Conservation (phyloP, 2,329 filamentous ascomycete genomes). For the Penicillium sp. region DNA sequence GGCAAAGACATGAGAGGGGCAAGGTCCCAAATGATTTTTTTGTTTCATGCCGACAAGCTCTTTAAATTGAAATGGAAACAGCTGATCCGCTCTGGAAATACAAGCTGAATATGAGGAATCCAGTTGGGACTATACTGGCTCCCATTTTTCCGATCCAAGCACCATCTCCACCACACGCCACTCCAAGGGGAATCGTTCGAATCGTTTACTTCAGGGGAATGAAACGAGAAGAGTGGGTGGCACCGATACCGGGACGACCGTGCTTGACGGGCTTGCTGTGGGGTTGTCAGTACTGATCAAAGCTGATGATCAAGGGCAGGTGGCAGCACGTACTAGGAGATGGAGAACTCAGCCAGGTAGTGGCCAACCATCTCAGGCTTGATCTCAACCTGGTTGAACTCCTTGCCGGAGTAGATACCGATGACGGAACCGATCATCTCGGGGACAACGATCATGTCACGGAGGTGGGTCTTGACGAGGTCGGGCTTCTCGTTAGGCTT, state of each 20-base stretch:
- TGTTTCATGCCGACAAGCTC: conserved; percentile 41
- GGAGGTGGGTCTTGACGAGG: conserved; percentile 98
- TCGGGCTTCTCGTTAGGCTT: conserved; percentile 99
- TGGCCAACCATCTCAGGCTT: conserved; percentile 99
- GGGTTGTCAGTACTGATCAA: conserved; percentile 51
- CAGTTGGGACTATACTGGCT: conserved; percentile 29
- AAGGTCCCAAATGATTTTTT: conserved; percentile 22
- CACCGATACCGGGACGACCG: conserved; percentile 99
- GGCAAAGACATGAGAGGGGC: conserved; percentile 37
- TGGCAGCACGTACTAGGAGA: conserved; percentile 83
- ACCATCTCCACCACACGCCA: conserved; percentile 42
- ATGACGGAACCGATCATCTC: conserved; percentile 99
- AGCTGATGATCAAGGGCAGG: neutral
- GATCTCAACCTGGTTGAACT: conserved; percentile 99
- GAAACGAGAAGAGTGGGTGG: conserved; percentile 99
- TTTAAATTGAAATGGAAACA: conserved; percentile 46
- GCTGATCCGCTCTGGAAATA: conserved; percentile 44
- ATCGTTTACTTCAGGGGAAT: conserved; percentile 95
- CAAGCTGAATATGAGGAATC: conserved; percentile 42
- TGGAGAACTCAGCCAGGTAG: conserved; percentile 99
- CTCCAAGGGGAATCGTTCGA: conserved; percentile 41
- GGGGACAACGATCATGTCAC: conserved; percentile 99
- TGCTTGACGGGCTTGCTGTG: conserved; percentile 98
- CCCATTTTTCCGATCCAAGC: conserved; percentile 40
- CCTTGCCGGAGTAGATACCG: conserved; percentile 99